Conservation (phyloP, 2,329 filamentous ascomycete species). For the Diaporthe vaccinii region DNA sequence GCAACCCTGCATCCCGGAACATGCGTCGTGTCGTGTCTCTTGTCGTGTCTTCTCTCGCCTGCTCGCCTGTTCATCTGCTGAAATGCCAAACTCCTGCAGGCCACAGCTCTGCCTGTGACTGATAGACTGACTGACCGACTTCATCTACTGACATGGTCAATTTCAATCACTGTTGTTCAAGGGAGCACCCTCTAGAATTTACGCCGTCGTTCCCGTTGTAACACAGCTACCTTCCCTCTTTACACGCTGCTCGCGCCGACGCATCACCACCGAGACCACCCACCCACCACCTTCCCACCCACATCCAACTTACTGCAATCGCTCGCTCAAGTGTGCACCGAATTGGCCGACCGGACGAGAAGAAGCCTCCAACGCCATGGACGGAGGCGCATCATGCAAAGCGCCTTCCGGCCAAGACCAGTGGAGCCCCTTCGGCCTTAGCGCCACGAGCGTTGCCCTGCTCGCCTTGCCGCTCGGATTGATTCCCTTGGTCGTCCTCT, state of each 20-base stretch:
- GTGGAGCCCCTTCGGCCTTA: slow-evolving; percentile 49
- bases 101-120: slow-evolving; percentile 29
- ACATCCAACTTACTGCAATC: background rate
- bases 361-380: slow-evolving; percentile 47
- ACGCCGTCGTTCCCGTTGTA: slow-evolving; percentile 5
- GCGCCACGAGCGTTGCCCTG: slow-evolving; percentile 46
- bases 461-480: slow-evolving; percentile 47
- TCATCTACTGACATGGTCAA: background rate
- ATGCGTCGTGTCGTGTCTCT: slow-evolving; percentile 24
- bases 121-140: background rate
- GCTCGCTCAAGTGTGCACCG: background rate
- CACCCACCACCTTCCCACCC: too few species aligned
- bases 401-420: slow-evolving; percentile 46
- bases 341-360: background rate
- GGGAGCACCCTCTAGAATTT: slow-evolving; percentile 16
- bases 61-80: background rate
- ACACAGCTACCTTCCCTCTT: slow-evolving; percentile 23
- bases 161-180: slow-evolving; percentile 17
- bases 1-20: slow-evolving; percentile 23
- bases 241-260: background rate
- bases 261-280: background rate
- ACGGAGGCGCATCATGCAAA: slow-evolving; percentile 43
- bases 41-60: slow-evolving; percentile 1
- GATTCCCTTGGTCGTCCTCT: slow-evolving; percentile 49
- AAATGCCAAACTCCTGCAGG: slow-evolving; percentile 22